Evolutionary conservation across 805 yeast genomes (phyloP).

Genomic region (Wickerhamomyces subpelliculosus): DNA sequence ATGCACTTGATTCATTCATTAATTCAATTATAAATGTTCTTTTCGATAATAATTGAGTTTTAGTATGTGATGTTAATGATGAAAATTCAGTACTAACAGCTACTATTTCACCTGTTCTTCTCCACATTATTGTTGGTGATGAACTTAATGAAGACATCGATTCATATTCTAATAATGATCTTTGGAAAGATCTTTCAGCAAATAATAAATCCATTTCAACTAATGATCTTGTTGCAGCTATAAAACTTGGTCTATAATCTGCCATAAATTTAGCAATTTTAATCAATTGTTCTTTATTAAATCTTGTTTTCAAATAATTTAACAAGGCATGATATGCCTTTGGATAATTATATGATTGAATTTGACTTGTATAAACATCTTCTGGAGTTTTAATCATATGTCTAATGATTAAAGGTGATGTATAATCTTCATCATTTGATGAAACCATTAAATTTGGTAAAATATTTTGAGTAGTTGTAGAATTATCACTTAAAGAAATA

Average conservation of each 20-base stretch:
- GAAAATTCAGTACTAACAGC: constrained; percentile 72
- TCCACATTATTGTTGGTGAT: constrained; percentile 79
- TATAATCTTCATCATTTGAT: constrained; percentile 29
- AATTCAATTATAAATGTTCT: constrained; percentile 69
- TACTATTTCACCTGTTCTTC: constrained; percentile 80
- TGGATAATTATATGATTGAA: constrained; percentile 81
- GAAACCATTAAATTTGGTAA: constrained; percentile 13
- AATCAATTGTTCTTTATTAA: constrained; percentile 63
- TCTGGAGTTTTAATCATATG: constrained; percentile 60
- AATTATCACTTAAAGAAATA: constrained; percentile 21
- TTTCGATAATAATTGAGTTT: constrained; percentile 49
- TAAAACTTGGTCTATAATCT: constrained; percentile 65
- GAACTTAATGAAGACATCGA: constrained; percentile 45
- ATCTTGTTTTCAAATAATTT: constrained; percentile 67
- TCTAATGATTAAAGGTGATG: constrained; percentile 50
- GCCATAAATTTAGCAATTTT: constrained; percentile 41
- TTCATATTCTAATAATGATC: constrained; percentile 52
- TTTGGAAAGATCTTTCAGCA: constrained; percentile 51
- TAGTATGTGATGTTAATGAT: constrained; percentile 57
- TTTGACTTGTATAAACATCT: constrained; percentile 77
- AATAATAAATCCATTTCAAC: constrained; percentile 65
- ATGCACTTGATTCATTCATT: constrained; percentile 73
- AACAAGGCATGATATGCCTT: constrained; percentile 85
- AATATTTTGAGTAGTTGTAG: constrained; percentile 7
- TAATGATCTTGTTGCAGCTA: constrained; percentile 65